These are phyloP conservation scores for Penicillium simplicissimum DNA, from an alignment of 495 filamentous ascomycete species.

Conservation along the genomic window DNA sequence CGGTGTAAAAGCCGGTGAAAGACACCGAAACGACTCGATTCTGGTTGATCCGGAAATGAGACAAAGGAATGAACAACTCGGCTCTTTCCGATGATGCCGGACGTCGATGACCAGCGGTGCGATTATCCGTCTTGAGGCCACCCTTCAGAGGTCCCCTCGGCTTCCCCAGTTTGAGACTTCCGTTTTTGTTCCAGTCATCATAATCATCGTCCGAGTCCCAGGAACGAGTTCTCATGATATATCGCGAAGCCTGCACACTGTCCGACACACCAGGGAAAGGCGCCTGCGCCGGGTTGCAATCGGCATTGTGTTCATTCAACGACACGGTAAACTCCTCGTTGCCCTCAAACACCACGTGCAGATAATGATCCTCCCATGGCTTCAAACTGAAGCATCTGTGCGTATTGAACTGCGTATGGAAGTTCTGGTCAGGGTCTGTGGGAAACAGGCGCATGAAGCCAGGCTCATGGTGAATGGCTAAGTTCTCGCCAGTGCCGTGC, in stretches of 20 bases:
- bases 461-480: constrained; percentile 52
- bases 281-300: constrained; percentile 57
- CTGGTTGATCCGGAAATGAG: constrained; percentile 68
- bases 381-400: constrained; percentile 60
- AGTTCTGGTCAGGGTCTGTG: constrained; percentile 67
- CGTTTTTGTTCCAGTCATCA: neutral
- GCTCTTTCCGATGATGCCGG: constrained; percentile 19
- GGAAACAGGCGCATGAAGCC: constrained; percentile 59
- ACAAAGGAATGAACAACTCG: constrained; percentile 74
- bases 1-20: constrained; percentile 67
- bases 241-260: constrained; percentile 67
- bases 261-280: constrained; percentile 77
- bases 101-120: neutral
- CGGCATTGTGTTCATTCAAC: constrained; percentile 69
- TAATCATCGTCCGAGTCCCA: neutral
- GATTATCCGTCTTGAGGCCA: constrained; percentile 10
- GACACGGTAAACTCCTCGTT: constrained; percentile 67
- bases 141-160: constrained; percentile 23
- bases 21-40: constrained; percentile 62
- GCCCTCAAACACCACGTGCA: constrained; percentile 72
- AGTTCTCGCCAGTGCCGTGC: constrained; percentile 68
- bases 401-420: constrained; percentile 63
- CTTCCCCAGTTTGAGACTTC: neutral
- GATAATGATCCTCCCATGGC: constrained; percentile 53
- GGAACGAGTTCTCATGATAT: constrained; percentile 33